Conservation (phyloP, 2,329 filamentous ascomycete species). For the Aspergillus tanneri region DNA sequence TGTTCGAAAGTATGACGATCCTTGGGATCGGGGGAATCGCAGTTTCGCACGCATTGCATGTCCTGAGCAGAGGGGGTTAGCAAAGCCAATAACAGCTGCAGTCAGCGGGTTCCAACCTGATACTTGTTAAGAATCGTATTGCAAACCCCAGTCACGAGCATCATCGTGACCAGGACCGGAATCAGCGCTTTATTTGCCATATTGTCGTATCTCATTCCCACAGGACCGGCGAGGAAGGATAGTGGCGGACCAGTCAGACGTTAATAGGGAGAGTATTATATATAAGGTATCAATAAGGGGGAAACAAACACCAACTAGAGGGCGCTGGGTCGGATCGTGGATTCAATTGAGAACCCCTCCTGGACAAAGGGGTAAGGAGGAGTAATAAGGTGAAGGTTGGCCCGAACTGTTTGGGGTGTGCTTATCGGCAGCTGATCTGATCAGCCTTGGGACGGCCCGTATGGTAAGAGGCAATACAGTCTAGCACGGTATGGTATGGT, state of each 20-base stretch:
- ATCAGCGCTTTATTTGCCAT: conserved; percentile 74
- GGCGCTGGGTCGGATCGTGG: neutral
- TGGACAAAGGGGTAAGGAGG: conserved; percentile 5
- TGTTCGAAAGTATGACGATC: conserved; percentile 80
- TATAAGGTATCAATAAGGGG: neutral
- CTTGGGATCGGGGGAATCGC: conserved; percentile 66
- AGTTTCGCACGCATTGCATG: conserved; percentile 94
- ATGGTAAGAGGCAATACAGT: neutral
- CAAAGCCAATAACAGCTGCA: neutral
- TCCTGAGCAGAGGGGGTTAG: conserved; percentile 57
- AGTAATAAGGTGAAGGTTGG: neutral
- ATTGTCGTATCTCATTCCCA: no score
- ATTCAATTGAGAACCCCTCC: conserved; percentile 17
- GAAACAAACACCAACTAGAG: conserved; percentile 4
- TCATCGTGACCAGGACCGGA: conserved; percentile 88
- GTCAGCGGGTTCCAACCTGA: conserved; percentile 60
- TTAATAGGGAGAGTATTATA: neutral
- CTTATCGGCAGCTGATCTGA: conserved; percentile 16
- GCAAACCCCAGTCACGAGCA: conserved; percentile 92
- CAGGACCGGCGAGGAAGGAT: no score
- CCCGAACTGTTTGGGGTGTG: conserved; percentile 1
- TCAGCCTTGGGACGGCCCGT: conserved; percentile 9
- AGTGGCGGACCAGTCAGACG: neutral
- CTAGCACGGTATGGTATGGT: neutral
- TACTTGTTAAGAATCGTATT: conserved; percentile 97